phyloP scores from a whole-genome alignment of 2,329 filamentous ascomycete species.

The Talaromyces sp. region DNA sequence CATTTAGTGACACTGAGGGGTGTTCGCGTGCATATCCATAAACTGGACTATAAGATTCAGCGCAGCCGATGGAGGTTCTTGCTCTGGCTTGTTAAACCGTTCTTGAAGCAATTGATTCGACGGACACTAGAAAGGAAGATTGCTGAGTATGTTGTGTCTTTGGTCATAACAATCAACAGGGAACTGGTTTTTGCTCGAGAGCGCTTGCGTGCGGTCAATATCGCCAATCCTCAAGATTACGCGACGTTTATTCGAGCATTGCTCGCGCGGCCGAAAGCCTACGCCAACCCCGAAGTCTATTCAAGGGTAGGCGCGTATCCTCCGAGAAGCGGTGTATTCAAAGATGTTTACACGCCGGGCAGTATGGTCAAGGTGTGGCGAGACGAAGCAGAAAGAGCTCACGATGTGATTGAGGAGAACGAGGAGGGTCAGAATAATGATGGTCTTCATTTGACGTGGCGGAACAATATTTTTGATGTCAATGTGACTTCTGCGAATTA shows the following conservation, averaged over 20 bases:
- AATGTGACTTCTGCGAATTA: constrained; percentile 4
- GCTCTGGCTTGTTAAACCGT: constrained; percentile 76
- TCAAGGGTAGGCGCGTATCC: constrained; percentile 64
- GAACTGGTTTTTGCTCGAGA: constrained; percentile 85
- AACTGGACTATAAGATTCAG: constrained; percentile 71
- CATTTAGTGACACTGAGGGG: constrained; percentile 71
- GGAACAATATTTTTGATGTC: constrained; percentile 69
- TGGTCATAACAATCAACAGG: constrained; percentile 69
- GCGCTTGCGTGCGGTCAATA: constrained; percentile 75
- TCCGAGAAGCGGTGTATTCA: constrained; percentile 63
- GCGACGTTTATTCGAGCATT: constrained; percentile 79
- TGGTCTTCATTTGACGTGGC: constrained; percentile 55
- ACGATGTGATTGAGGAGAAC: constrained; percentile 63
- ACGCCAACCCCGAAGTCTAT: constrained; percentile 70
- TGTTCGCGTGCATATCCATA: constrained; percentile 78
- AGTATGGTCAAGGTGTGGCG: constrained; percentile 88
- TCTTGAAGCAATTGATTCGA: constrained; percentile 74
- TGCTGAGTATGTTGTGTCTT: constrained; percentile 63
- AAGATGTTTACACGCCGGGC: constrained; percentile 79
- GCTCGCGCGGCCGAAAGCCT: constrained; percentile 66
- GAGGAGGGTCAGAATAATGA: constrained; percentile 49
- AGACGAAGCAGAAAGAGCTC: constrained; percentile 64
- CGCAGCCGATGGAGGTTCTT: constrained; percentile 68
- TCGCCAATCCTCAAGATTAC: constrained; percentile 73
- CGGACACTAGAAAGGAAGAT: constrained; percentile 75